Evolutionary conservation across 768 basidiomycete genomes (phyloP), one percentile per base, ranked within the genome.

Genomic region (Leccinum rimulosum): DNA sequence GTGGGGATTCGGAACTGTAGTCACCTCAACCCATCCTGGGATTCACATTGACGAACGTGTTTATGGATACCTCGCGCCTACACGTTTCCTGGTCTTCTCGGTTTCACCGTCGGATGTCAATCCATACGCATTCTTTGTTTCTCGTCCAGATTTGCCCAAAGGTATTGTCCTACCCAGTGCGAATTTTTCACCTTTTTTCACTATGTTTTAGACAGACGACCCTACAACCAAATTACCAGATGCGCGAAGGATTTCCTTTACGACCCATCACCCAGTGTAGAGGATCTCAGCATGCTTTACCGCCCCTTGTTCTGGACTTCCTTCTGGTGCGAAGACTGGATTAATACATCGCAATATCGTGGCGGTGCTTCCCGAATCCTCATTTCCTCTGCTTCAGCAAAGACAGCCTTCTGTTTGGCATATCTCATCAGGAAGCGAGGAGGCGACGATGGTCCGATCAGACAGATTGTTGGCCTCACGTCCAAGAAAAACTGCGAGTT

Each of bases 221-320:
- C 86, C 19, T 88, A 89, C 69, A 89, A 89, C 61, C 85, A 85
- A 66, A 74, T 89, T 50, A 79, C 79, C 14, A 82, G 87, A 14
- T 89, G 87, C 60, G 71, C 77, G 6, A 65, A 68, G 9, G 87
- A 89, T 60, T 77, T 81, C 0, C 76, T 84, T 54, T 87, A 87
- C 59, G 75, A 75, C 17, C 72, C 81, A 0, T 78, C 77, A 0
- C 75, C 80, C 0, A 61, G 66, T 1, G 70, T 73, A 1, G 87
- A 89, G 68, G 87, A 87, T 64, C 74, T 87, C 43, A 82, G 81
- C 0, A 88, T 89, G 88, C 79, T 89, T 15, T 89, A 86, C 62
- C 80, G 86, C 0, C 86, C 88, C 0, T 75, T 89, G 15, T 89
- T 88, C 70, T 89, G 87, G 87, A 88, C 87, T 0, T 80, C 88